Percentiles rank a stretch among this genome's conserved stretches.
These are phyloP conservation scores for Penicillium flavigenum DNA, from an alignment of 495 filamentous ascomycete genomes.

Conservation along the genomic window DNA sequence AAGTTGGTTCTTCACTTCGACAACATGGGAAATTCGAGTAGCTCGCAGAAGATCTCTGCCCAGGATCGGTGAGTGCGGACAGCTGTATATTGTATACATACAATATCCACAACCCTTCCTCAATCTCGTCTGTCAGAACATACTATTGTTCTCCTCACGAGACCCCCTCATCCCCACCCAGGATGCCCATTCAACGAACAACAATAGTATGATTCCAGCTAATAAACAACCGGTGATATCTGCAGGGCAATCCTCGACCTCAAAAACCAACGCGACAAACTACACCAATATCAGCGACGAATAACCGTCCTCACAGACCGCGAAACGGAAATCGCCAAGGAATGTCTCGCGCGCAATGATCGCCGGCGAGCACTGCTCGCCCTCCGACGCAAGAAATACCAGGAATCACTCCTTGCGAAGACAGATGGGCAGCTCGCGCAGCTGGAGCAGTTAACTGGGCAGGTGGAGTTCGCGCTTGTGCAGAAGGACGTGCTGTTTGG, in stretches of 20 bases:
- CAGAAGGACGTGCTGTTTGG: slow-evolving; percentile 95
- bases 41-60: slow-evolving; percentile 67
- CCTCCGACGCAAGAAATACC: slow-evolving; percentile 93
- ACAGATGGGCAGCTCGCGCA: slow-evolving; percentile 89
- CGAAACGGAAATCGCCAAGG: slow-evolving; percentile 78
- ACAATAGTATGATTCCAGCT: slow-evolving; percentile 3
- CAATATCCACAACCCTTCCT: neutral
- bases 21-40: slow-evolving; percentile 65
- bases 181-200: neutral
- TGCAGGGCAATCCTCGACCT: slow-evolving; percentile 88
- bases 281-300: slow-evolving; percentile 88
- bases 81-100: neutral
- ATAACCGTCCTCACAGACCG: slow-evolving; percentile 79
- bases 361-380: slow-evolving; percentile 81
- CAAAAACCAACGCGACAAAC: slow-evolving; percentile 94
- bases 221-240: slow-evolving; percentile 3
- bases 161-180: slow-evolving; percentile 21
- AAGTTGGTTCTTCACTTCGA: slow-evolving; percentile 15
- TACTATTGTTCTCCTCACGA: slow-evolving; percentile 20
- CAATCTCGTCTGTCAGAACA: neutral
- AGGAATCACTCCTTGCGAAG: slow-evolving; percentile 83
- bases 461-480: slow-evolving; percentile 90
- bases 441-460: slow-evolving; percentile 76
- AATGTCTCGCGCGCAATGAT: slow-evolving; percentile 74
- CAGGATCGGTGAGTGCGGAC: slow-evolving; percentile 59